Conservation (phyloP, 495 filamentous ascomycete species). For the Niebla homalea region DNA sequence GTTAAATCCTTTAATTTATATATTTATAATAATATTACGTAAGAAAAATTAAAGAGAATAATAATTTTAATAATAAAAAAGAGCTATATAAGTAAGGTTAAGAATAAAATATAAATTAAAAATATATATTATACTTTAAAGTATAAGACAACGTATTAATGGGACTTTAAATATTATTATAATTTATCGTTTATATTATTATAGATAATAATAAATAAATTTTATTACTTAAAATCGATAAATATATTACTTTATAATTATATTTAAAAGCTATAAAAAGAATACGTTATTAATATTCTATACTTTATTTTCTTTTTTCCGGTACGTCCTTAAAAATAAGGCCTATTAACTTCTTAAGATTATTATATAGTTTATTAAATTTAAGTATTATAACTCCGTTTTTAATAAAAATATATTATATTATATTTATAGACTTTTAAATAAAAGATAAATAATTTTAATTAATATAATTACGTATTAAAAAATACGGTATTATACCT, state of each 20-base stretch:
- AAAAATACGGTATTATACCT: not conserved
- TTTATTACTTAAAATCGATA: not conserved
- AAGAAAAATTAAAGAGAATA: too few relatives aligned
- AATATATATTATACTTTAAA: not conserved
- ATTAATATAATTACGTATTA: not conserved
- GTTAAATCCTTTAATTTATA: not conserved
- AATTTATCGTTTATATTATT: not conserved
- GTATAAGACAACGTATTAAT: not conserved
- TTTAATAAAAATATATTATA: too few relatives aligned
- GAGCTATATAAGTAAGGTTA: not conserved
- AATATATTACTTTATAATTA: not conserved
- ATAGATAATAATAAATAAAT: not conserved
- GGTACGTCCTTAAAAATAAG: not conserved
- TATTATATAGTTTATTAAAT: too few relatives aligned
- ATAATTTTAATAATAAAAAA: too few relatives aligned
- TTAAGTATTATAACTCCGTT: not conserved
- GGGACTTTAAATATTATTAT: not conserved
- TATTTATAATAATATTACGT: not conserved
- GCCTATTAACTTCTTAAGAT: too few relatives aligned
- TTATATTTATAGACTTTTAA: too few relatives aligned
- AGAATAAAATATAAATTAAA: not conserved
- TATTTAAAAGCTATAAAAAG: too few relatives aligned
- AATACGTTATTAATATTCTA: not conserved
- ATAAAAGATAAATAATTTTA: too few relatives aligned
- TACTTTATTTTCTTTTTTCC: not conserved